These are phyloP conservation scores for Cercospora nicotianae DNA, from an alignment of 2,329 filamentous ascomycete genomes.

Conservation along the genomic window DNA sequence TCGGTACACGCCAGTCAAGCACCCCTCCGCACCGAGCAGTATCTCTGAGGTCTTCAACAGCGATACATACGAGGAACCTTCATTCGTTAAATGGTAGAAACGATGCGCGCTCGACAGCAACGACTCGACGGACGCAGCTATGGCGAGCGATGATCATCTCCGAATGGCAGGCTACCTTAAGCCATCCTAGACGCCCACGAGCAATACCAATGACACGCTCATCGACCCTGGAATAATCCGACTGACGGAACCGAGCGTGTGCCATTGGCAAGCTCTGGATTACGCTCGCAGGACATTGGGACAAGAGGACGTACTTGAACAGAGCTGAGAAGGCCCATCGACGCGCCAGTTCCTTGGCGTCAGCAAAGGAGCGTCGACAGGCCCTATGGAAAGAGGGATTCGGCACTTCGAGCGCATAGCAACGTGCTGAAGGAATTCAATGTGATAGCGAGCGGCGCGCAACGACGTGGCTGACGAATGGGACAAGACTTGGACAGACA, in stretches of 20 bases:
- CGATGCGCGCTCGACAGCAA: not conserved
- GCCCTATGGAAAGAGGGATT: not conserved
- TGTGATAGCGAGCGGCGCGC: not conserved
- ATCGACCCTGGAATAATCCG: not conserved
- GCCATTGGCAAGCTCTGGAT: not conserved
- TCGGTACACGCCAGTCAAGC: not conserved
- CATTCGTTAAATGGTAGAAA: not conserved
- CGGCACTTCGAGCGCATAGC: not conserved
- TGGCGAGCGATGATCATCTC: not conserved
- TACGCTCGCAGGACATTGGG: not conserved
- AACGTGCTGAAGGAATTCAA: not conserved
- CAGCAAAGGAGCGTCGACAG: not conserved
- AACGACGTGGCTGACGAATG: not conserved
- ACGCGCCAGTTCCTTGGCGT: not conserved
- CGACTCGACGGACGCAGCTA: not conserved
- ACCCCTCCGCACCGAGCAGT: not conserved
- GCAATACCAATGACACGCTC: not conserved
- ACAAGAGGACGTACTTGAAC: not conserved
- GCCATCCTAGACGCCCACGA: not conserved
- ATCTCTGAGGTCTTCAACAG: not conserved
- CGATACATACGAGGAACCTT: not conserved
- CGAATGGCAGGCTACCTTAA: not conserved
- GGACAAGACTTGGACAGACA: not conserved
- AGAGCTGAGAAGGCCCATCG: not conserved
- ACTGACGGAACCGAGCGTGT: not conserved